Percentiles rank a stretch among this genome's conserved stretches.
These are phyloP conservation scores for Colletotrichum chrysophilum DNA, from an alignment of 2,329 filamentous ascomycete species.

Conservation along the genomic window DNA sequence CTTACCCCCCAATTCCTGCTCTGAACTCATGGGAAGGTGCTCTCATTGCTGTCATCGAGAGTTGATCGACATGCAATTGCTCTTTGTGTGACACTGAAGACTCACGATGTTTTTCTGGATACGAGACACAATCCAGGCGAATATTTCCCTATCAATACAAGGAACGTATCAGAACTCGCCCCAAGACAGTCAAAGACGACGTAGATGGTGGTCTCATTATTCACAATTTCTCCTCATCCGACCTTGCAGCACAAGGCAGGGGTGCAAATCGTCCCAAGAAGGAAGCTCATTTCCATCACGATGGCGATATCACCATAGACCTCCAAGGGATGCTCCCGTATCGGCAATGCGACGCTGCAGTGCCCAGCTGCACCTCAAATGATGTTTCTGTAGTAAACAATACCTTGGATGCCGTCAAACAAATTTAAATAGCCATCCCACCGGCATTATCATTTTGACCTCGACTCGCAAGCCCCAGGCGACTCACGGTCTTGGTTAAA, in stretches of 20 bases:
- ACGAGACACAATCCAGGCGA: neutral
- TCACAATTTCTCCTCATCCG: neutral
- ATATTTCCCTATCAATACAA: neutral
- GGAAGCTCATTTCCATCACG: constrained; percentile 5
- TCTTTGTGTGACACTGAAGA: neutral
- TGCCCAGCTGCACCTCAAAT: neutral
- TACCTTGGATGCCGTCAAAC: rapidly evolving
- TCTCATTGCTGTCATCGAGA: neutral
- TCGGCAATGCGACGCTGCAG: constrained; percentile 11
- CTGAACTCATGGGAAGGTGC: too few species aligned
- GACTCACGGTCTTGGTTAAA: neutral
- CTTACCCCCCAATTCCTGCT: neutral
- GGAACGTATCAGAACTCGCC: neutral
- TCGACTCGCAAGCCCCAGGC: neutral
- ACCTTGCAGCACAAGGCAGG: neutral
- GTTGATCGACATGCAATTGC: neutral
- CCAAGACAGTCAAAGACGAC: neutral
- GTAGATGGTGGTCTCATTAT: neutral
- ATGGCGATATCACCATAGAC: constrained; percentile 14
- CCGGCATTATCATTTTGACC: neutral
- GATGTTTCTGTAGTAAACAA: neutral
- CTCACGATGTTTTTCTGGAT: neutral
- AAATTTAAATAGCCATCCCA: neutral
- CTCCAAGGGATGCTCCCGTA: neutral
- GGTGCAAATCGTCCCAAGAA: constrained; percentile 4